A percentile compares a stretch with the other conserved stretches of the same genome.
These are phyloP conservation scores for Pseudozyma tsukubaensis DNA, from an alignment of 1,284 basidiomycete species.

Conservation along the genomic window DNA sequence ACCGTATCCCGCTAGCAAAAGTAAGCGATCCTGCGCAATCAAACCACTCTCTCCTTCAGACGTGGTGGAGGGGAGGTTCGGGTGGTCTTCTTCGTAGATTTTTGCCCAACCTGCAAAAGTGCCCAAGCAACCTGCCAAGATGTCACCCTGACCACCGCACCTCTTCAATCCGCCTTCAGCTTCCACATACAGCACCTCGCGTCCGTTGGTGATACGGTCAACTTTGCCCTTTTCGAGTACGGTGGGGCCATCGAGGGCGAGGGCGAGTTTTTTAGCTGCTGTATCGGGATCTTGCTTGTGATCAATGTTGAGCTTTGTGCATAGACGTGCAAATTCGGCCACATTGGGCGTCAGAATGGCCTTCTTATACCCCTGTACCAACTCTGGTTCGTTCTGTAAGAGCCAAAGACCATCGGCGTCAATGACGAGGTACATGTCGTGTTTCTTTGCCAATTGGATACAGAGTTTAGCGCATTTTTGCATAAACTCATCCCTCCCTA, in stretches of 20 bases:
- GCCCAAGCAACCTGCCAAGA: slow-evolving; percentile 86
- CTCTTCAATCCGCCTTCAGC: slow-evolving; percentile 85
- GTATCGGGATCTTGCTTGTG: slow-evolving; percentile 69
- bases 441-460: slow-evolving; percentile 71
- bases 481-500: slow-evolving; percentile 83
- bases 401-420: slow-evolving; percentile 91
- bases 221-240: slow-evolving; percentile 87
- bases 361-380: slow-evolving; percentile 82
- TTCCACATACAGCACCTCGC: slow-evolving; percentile 77
- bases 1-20: slow-evolving; percentile 86
- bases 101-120: slow-evolving; percentile 93
- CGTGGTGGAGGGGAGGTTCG: slow-evolving; percentile 4
- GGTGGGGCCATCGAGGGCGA: slow-evolving; percentile 83
- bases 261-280: slow-evolving; percentile 73
- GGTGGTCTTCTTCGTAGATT: slow-evolving; percentile 76
- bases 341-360: slow-evolving; percentile 93
- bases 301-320: slow-evolving; percentile 76
- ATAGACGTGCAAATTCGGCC: slow-evolving; percentile 88
- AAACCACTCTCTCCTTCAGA: slow-evolving; percentile 55
- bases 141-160: slow-evolving; percentile 95
- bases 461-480: slow-evolving; percentile 75
- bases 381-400: slow-evolving; percentile 78
- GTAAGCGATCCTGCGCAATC: slow-evolving; percentile 73
- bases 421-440: slow-evolving; percentile 87
- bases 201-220: slow-evolving; percentile 62